Base-by-base conservation (phyloP, 768 basidiomycete species). In the Hemileccinum impolitum region DNA sequence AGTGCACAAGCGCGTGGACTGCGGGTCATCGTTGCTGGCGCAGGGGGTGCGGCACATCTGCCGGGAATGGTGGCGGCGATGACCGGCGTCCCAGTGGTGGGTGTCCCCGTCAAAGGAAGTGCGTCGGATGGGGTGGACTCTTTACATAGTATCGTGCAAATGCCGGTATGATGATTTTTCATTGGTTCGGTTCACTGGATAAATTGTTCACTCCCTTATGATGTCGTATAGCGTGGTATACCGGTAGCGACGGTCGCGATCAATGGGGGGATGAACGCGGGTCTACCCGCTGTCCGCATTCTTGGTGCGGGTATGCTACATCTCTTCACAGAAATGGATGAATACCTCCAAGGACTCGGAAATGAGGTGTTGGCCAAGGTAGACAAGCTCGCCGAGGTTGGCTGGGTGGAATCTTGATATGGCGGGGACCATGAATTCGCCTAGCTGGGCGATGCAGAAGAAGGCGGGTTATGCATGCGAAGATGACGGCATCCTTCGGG, bases 31-130 rank as follows among this genome's bases (percentile, higher is more conserved):
- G 86, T 99, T 37, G 95, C 95, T 2, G 95, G 95, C 6, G 96
- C 96, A 6, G 96, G 96, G 3, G 96, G 96, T 0, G 95, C 96
- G 1, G 96, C 95, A 5, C 96, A 99, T 71, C 72, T 99, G 2
- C 96, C 96, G 0, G 96, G 96, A 0, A 99, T 99, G 96, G 92
- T 97, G 1, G 96, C 95, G 5, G 86, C 90, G 17, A 84, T 96
- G 86, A 95, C 94, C 0, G 75, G 84, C 2, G 66, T 98, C 44
- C 95, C 96, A 0, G 92, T 99, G 0, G 81, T 99, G 28, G 95
- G 96, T 12, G 96, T 99, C 0, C 96, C 96, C 2, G 96, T 99
- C 48, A 96, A 94, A 65, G 94, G 91, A 11, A 93, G 91, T 65
- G 78, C 84, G 0, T 75, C 98, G 12, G 94, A 96, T 65, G 96